Evolutionary conservation across 2,329 filamentous ascomycete genomes (phyloP).

Genomic region (Fusarium oxysporum): DNA sequence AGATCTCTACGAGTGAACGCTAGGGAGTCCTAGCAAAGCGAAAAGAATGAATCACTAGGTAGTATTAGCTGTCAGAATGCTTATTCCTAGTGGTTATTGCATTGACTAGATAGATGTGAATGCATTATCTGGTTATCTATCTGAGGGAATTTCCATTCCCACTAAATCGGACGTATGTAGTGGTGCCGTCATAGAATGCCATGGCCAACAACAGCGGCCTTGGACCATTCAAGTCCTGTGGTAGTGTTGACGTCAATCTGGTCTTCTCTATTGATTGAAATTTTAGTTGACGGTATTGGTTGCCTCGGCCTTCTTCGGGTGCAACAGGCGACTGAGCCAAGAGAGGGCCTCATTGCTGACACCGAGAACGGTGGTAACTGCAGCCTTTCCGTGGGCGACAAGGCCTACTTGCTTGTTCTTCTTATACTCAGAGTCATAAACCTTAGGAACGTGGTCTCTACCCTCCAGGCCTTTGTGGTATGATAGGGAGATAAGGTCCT

Average conservation of each 20-base stretch:
- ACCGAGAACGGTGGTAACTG: conserved; percentile 74
- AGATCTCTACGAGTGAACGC: too few relatives aligned
- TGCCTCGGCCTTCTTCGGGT: conserved; percentile 70
- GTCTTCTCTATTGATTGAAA: conserved; percentile 54
- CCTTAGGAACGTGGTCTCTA: conserved; percentile 69
- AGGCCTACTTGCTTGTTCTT: conserved; percentile 72
- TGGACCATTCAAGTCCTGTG: conserved; percentile 4
- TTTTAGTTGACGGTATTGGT: conserved; percentile 67
- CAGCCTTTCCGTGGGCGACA: conserved; percentile 76
- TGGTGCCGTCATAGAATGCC: too few relatives aligned
- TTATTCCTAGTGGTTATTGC: too few relatives aligned
- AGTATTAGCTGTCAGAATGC: too few relatives aligned
- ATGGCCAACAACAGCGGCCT: too few relatives aligned
- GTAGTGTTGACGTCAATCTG: background rate
- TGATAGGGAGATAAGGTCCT: conserved; percentile 71
- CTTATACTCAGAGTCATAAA: conserved; percentile 70
- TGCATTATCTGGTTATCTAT: too few relatives aligned
- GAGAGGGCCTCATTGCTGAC: conserved; percentile 73
- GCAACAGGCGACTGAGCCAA: conserved; percentile 69
- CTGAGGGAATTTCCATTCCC: too few relatives aligned
- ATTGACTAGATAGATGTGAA: too few relatives aligned
- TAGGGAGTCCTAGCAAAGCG: too few relatives aligned
- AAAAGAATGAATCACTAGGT: too few relatives aligned
- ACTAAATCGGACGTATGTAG: too few relatives aligned
- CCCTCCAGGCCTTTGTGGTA: conserved; percentile 71